Base-by-base conservation (phyloP, 1,284 basidiomycete species). In the Trichosporon sp. region DNA sequence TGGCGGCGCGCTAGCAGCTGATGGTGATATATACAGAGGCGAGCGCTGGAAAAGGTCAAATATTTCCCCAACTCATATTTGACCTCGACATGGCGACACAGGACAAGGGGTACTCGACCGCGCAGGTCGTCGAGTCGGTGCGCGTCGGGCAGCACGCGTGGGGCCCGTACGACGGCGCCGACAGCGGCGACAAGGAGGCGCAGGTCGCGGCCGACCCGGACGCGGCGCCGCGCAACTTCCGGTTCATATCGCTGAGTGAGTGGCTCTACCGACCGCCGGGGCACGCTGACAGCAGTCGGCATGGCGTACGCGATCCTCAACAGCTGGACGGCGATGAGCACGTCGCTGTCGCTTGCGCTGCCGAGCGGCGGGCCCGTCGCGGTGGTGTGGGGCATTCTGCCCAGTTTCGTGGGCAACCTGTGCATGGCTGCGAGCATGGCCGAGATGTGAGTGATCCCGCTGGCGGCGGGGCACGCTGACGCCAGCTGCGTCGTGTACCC, bases 371-470 rank as follows among this genome's bases (percentile, higher is more conserved):
- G 82, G 1, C 81, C 82, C 6, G 74, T 75, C 4, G 81, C 80
- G 2, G 77, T 82, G 11, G 75, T 83, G 53, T 84, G 80, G 80
- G 83, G 83, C 32, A 76, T 84, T 65, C 64, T 83, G 31, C 76
- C 77, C 2, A 76, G 79, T 3, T 76, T 78, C 56, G 65, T 78
- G 27, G 80, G 83, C 3, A 79, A 80, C 42, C 72, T 83, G 63
- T 68, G 75, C 25, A 79, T 80, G 71, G 81, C 82, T 0, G 72
- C 77, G 0, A 75, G 73, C 60, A 75, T 83, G 74, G 82, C 81
- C 11, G 82, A 83, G 66, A 79, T 82, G 66, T 71, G 34, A 63
- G 67, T 70, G 42, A n/a, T n/a, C n/a, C n/a, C n/a, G n/a, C n/a
- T n/a, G n/a, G n/a, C n/a, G n/a, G n/a, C n/a, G n/a, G n/a, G n/a